These are phyloP conservation scores for Osmanthus fragrans DNA, from an alignment of 257 asterid genomes.

Conservation along the genomic window DNA sequence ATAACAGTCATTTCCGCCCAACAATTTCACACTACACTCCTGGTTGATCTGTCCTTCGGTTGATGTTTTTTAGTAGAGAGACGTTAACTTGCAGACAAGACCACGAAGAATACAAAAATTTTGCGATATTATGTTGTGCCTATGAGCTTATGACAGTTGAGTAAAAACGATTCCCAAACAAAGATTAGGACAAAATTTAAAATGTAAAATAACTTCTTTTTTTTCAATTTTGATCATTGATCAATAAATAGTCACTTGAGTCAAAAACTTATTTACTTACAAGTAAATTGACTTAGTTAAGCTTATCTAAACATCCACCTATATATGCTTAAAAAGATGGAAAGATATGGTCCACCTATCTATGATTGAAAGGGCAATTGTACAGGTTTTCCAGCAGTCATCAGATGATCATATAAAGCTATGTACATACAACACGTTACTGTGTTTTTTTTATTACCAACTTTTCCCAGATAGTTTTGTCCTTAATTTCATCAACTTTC, in stretches of 20 bases:
- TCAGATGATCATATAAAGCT: background rate
- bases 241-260: too few species aligned
- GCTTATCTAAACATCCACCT: background rate
- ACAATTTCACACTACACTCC: background rate
- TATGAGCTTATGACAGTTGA: background rate
- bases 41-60: background rate
- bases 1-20: background rate
- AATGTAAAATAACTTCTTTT: too few species aligned
- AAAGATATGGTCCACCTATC: background rate
- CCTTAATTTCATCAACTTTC: background rate
- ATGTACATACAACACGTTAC: background rate
- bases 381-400: background rate
- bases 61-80: background rate
- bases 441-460: background rate
- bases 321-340: background rate
- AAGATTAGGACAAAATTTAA: background rate
- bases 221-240: too few species aligned
- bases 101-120: background rate
- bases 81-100: background rate
- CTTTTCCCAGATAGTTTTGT: background rate
- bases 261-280: too few species aligned
- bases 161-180: background rate
- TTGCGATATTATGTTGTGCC: background rate
- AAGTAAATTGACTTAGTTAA: background rate
- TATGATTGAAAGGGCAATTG: background rate